A percentile compares a stretch with the other conserved stretches of the same genome.
Conservation (phyloP, 1,284 basidiomycete genomes). For the Tylopilus orsonianus region DNA sequence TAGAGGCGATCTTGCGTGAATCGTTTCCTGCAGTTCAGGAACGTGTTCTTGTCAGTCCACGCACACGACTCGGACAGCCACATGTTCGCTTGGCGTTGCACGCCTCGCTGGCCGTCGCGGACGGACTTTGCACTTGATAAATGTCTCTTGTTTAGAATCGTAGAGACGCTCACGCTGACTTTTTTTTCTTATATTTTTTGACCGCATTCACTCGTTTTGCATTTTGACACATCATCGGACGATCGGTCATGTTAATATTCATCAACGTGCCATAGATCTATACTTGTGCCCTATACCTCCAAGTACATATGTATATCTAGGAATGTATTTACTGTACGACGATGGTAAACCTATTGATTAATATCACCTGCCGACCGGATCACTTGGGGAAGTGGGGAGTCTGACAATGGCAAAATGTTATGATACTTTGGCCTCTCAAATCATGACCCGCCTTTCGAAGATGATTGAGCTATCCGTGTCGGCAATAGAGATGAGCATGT, state of each 20-base stretch:
- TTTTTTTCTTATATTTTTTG: background rate
- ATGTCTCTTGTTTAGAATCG: constrained; percentile 5
- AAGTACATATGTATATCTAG: constrained; percentile 6
- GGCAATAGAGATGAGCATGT: too few relatives aligned
- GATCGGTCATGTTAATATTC: constrained; percentile 16
- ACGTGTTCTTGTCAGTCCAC: constrained; percentile 9
- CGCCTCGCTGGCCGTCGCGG: constrained; percentile 13
- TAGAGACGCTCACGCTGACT: background rate
- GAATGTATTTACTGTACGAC: constrained; percentile 8
- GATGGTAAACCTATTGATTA: constrained; percentile 4
- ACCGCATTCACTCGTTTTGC: constrained; percentile 11
- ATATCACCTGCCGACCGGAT: background rate
- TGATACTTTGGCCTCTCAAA: too few relatives aligned
- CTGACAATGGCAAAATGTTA: background rate
- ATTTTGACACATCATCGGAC: constrained; percentile 1
- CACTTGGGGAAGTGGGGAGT: background rate
- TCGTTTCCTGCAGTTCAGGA: constrained; percentile 19
- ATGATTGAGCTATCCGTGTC: too few relatives aligned
- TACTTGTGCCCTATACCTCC: constrained; percentile 12
- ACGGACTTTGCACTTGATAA: constrained; percentile 19
- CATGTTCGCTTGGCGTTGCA: constrained; percentile 17
- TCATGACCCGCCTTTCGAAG: too few relatives aligned
- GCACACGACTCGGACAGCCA: constrained; percentile 20
- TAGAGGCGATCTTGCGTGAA: constrained; percentile 22
- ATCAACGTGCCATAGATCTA: constrained; percentile 24